Evolutionary conservation across 2,329 filamentous ascomycete genomes (phyloP), one percentile per base, ranked within the genome.

Genomic region (Davidsoniella eucalypti): DNA sequence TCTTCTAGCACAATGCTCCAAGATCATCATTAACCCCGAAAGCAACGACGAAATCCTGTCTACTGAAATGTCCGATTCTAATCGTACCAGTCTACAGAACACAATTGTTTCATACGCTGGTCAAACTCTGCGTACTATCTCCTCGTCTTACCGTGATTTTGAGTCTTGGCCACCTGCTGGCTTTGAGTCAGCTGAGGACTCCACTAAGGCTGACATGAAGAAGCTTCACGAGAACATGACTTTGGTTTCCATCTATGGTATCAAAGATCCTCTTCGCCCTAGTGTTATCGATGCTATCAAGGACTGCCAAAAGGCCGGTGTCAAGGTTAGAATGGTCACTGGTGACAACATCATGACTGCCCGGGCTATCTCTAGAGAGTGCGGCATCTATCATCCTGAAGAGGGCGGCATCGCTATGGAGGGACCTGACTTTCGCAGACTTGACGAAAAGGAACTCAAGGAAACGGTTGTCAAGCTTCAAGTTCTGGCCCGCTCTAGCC

Each of bases 91-190:
- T 25, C 55, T 55, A n/a, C 12, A 44, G 2, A 40, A 42, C 26
- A 55, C 46, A 21, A 54, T 55, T 25, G 44, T 37, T 16, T 52
- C 52, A 7, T 55, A 52, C 49, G 57, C 52, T 36, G 51, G 36
- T 46, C 54, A 51, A 44, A 56, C 84, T 17, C 69, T 90, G 40
- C 75, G 84, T 54, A 87, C 84, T 1, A 87, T 90, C 56, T 82
- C 77, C 38, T 71, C 88, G 53, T 68, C 84, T 23, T 87, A 84
- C 62, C 80, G 78, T 48, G 84, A 90, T 58, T 88, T 87, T 56
- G 75, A 82, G 36, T 72, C 74, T 52, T 90, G 84, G 84, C 84
- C 85, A 23, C 80, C 71, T 16, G 75, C 81, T 54, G 68, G 73
- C 46, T 78, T 72, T n/a, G 65, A 73, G 14, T 47, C 47, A 2